phyloP scores from a whole-genome alignment of 305 asterid genomes.

The Fraxinus velutina region DNA sequence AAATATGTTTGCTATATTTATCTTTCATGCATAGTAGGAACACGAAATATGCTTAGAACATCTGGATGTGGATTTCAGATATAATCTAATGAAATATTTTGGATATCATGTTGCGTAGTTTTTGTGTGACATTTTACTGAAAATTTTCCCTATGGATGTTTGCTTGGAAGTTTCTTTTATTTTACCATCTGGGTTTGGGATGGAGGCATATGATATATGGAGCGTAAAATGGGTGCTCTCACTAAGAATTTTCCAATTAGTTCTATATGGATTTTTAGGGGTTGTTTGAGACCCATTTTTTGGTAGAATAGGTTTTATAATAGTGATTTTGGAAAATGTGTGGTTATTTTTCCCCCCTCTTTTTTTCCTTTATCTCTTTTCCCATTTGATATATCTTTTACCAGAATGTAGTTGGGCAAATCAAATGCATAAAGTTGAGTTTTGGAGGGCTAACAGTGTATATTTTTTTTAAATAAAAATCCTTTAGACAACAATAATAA shows the following conservation, averaged over 20 bases:
- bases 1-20: background rate
- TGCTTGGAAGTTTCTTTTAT: background rate
- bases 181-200: background rate
- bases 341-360: background rate
- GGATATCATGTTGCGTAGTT: conserved; percentile 1
- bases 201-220: background rate
- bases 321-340: background rate
- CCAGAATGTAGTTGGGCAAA: background rate
- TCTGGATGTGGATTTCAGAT: background rate
- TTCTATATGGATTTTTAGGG: background rate
- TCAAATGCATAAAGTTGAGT: background rate
- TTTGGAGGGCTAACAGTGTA: background rate
- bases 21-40: background rate
- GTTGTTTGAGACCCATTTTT: background rate
- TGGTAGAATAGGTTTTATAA: background rate
- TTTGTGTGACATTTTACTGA: conserved; percentile 6
- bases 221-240: background rate
- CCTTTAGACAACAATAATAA: background rate
- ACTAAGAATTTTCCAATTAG: background rate
- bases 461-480: background rate
- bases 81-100: background rate
- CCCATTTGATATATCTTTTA: background rate
- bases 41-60: background rate
- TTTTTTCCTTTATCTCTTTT: background rate
- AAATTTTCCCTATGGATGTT: background rate